phyloP scores from a whole-genome alignment of 345 rosid genomes.

The Syzygium aqueum region DNA sequence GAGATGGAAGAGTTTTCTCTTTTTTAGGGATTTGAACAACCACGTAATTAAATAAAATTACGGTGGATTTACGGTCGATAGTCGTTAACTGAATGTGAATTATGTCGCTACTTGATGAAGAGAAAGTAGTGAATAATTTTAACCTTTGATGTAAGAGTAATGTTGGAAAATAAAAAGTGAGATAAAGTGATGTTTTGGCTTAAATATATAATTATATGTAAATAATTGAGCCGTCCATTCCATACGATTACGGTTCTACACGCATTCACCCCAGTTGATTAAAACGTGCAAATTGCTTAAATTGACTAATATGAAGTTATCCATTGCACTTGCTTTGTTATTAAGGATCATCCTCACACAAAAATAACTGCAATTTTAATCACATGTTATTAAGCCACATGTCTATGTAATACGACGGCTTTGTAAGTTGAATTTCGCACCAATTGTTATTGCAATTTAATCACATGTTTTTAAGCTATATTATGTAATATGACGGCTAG shows the following conservation, averaged over 20 bases:
- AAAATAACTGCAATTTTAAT: neutral
- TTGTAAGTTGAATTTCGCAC: neutral
- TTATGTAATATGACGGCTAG: neutral
- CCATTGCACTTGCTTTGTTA: neutral
- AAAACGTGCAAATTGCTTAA: neutral
- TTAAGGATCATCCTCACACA: neutral
- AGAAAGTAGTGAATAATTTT: too few relatives aligned
- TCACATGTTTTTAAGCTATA: neutral
- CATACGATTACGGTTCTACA: neutral
- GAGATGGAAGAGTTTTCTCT: too few relatives aligned
- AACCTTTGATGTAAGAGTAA: too few relatives aligned
- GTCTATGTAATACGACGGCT: neutral
- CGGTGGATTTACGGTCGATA: neutral
- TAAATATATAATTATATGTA: too few relatives aligned
- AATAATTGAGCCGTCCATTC: too few relatives aligned
- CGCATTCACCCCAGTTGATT: neutral
- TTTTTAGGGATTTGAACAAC: neutral
- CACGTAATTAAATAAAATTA: neutral
- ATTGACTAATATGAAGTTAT: neutral
- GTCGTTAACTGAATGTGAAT: too few relatives aligned
- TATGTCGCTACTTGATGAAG: too few relatives aligned
- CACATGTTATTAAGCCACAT: neutral
- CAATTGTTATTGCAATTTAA: neutral
- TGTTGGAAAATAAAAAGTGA: too few relatives aligned
- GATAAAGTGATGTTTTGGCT: too few relatives aligned